These are phyloP conservation scores for Kodamaea kakaduensis DNA, from an alignment of 805 yeast genomes.

Conservation along the genomic window DNA sequence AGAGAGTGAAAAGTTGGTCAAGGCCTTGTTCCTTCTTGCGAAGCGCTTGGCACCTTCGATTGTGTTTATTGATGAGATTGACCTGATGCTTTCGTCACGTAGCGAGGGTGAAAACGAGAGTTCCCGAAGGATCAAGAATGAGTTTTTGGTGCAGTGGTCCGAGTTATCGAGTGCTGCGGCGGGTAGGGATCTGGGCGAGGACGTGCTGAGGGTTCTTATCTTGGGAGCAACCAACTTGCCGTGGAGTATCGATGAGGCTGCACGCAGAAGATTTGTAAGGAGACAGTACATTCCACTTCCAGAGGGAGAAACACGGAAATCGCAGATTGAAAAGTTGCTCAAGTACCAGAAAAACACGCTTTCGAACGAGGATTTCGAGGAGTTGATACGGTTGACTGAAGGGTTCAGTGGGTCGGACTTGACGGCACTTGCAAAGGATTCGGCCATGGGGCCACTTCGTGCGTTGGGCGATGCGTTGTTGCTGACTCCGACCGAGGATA, in stretches of 20 bases:
- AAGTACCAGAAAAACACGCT: conserved; percentile 70
- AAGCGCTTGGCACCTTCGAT: conserved; percentile 86
- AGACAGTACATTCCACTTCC: conserved; percentile 94
- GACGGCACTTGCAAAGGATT: conserved; percentile 91
- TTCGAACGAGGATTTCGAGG: conserved; percentile 56
- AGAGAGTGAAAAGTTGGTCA: conserved; percentile 88
- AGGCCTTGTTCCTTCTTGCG: conserved; percentile 83
- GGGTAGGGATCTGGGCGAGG: conserved; percentile 49
- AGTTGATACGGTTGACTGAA: conserved; percentile 61
- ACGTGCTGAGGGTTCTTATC: conserved; percentile 66
- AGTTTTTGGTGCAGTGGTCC: conserved; percentile 92
- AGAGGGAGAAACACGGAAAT: conserved; percentile 72
- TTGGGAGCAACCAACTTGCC: conserved; percentile 95
- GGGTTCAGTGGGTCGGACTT: conserved; percentile 93
- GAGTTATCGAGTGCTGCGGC: conserved; percentile 82
- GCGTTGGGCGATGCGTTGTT: conserved; percentile 82
- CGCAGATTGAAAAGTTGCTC: conserved; percentile 66
- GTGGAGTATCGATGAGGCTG: conserved; percentile 97
- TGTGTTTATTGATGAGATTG: conserved; percentile 94
- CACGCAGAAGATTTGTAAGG: conserved; percentile 86
- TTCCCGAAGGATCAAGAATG: conserved; percentile 85
- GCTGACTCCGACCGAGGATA: conserved; percentile 63
- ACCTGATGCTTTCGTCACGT: conserved; percentile 79
- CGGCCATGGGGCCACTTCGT: conserved; percentile 96
- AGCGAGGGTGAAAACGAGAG: conserved; percentile 80